Evolutionary conservation across 306 rosid species (phyloP), one percentile per base, ranked within the genome.

Genomic region (Neltuma alba): DNA sequence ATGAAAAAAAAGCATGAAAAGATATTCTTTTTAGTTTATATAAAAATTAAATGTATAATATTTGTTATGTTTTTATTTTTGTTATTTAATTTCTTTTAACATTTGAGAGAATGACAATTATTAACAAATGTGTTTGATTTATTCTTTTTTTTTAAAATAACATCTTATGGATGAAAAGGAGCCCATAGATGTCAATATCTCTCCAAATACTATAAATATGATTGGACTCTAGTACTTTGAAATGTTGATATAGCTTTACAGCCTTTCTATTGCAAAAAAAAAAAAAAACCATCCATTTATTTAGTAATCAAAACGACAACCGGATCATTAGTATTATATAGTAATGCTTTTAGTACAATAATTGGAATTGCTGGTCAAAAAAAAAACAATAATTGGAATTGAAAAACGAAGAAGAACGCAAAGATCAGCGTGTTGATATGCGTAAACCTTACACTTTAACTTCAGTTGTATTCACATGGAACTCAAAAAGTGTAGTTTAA

Each of bases 401-500:
- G 72, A 44, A 54, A 44, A 34, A 10, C 10, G 76, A 71, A 55
- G 40, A 73, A 67, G 70, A 48, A 23, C 40, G 47, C 74, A 85
- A 81, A 60, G 58, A 78, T 50, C 11, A 13, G 57, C 9, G 30
- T 38, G 58, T 47, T 85, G 44, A 68, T 15, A 77, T 66, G 74
- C 78, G 12, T 75, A 52, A 63, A 84, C 13, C 62, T 21, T 58
- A 44, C 67, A 74, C 62, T 38, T 23, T 3, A 5, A 65, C 41
- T 74, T 75, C 75, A 70, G 54, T 21, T 76, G 76, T 38, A 27
- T 57, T 78, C 80, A 52, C 72, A 66, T 66, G 74, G 13, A 87
- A 76, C 72, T 76, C 50, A 66, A 66, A 66, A 82, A 57, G 58
- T 69, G 55, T 60, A 79, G 4, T 48, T 74, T 80, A 79, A 80